A percentile compares a stretch with the other conserved stretches of the same genome.
Evolutionary conservation across 1,139 yeast species (phyloP).

Genomic region (Geotrichum siamense): DNA sequence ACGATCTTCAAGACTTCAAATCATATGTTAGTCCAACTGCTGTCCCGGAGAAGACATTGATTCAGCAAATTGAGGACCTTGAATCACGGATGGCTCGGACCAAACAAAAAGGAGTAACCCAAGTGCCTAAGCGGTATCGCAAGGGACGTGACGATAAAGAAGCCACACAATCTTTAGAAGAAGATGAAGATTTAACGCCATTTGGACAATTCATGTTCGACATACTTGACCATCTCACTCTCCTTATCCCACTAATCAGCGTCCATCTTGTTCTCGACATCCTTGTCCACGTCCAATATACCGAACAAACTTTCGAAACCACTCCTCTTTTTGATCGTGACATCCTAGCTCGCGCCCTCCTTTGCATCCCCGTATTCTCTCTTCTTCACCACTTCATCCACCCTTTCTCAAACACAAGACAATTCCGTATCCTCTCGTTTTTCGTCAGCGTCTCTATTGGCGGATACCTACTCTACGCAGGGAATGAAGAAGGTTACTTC

Average conservation of each 20-base stretch:
- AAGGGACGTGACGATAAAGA: conserved; percentile 1
- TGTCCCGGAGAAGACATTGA: conserved; percentile 26
- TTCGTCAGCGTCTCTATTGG: conserved; percentile 30
- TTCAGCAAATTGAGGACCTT: conserved; percentile 27
- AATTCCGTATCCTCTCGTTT: conserved; percentile 25
- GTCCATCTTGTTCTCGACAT: conserved; percentile 33
- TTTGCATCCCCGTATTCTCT: conserved; percentile 29
- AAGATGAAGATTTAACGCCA: conserved; percentile 24
- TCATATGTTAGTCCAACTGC: conserved; percentile 24
- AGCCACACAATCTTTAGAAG: conserved; percentile 14
- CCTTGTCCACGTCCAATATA: conserved; percentile 33
- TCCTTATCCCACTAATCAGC: conserved; percentile 31
- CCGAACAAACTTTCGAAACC: conserved; percentile 18
- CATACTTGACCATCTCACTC: conserved; percentile 30
- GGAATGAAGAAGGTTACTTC: conserved; percentile 36
- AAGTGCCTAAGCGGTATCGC: conserved; percentile 13
- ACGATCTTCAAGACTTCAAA: conserved; percentile 21
- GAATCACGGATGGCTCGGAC: conserved; percentile 17
- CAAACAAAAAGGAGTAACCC: conserved; percentile 17
- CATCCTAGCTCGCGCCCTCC: conserved; percentile 18
- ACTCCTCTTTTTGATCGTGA: conserved; percentile 17
- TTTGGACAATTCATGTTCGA: conserved; percentile 28
- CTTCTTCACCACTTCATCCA: conserved; percentile 27
- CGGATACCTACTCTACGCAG: conserved; percentile 31
- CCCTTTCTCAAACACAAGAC: conserved; percentile 21